Evolutionary conservation across 176 grass and related monocot genomes (phyloP), one percentile per base, ranked within the genome.

Genomic region (Bromus sterilis): DNA sequence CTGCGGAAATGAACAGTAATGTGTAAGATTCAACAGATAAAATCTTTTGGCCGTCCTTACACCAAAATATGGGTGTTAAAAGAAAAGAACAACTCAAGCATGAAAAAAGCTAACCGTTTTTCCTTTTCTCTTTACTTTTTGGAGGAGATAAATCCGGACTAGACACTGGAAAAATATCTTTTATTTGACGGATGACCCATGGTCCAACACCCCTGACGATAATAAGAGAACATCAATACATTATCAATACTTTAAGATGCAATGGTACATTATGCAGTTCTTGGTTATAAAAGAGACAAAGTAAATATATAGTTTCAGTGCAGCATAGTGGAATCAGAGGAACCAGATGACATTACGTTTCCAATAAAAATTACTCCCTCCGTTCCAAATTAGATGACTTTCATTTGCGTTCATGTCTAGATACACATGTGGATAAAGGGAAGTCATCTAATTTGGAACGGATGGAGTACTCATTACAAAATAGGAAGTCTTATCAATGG

Each of bases 121-220:
- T 23, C 58, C 15, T 24, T 67, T 63, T 60, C 39, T 72, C 33
- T 43, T 80, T 66, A 78, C 79, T 44, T 85, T 91, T 87, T 63
- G 61, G 43, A 63, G 83, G 76, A 46, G 86, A 77, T 28, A 58
- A 62, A 46, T 89, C 81, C 35, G 65, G 57, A 13, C 42, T 78
- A 62, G 78, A 79, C 69, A 88, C 86, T 23, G 66, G 75, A 80
- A 98, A 98, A 75, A 78, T 93, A 9, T 73, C 92, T 86, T 86
- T 93, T 75, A 98, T 89, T 33, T 87, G 80, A 26, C 87, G 84
- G 64, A 98, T 51, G 13, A 95, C 88, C 88, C 88, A 98, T 83
- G 88, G 90, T 7, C 95, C 95, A 24, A 95, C 88, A 65, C 92
- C 95, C 62, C 95, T 98, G 51, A 60, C 44, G 75, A 37, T 36